phyloP scores from a whole-genome alignment of 331 rosid species.

The Quercus lobata region DNA sequence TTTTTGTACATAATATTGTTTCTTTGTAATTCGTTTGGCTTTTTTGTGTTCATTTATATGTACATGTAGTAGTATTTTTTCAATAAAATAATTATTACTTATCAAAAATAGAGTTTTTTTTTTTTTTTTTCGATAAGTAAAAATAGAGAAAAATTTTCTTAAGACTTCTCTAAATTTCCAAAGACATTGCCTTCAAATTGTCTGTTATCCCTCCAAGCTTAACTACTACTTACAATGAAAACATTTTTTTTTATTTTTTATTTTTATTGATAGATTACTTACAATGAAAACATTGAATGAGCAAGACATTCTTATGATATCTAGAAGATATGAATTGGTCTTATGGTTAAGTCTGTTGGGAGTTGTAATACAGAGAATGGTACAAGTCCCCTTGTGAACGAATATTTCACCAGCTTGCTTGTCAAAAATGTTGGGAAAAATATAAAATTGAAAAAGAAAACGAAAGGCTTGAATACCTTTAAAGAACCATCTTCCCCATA shows the following conservation, averaged over 20 bases:
- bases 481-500: constrained; percentile 85
- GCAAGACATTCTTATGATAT: not conserved
- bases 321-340: not conserved
- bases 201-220: not conserved
- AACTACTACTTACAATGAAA: not conserved
- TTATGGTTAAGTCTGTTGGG: not conserved
- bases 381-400: not conserved
- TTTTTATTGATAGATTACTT: too few relatives aligned
- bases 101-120: too few relatives aligned
- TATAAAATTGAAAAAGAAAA: not conserved
- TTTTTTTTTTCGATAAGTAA: too few relatives aligned
- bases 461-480: constrained; percentile 48
- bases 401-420: not conserved
- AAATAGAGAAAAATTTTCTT: too few relatives aligned
- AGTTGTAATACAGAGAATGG: not conserved
- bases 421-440: not conserved
- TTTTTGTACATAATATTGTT: too few relatives aligned
- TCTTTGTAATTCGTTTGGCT: too few relatives aligned
- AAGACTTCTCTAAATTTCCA: too few relatives aligned
- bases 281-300: not conserved
- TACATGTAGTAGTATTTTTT: too few relatives aligned
- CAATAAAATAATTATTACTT: too few relatives aligned
- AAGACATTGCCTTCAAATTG: not conserved
- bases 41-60: too few relatives aligned
- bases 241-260: not conserved